These are phyloP conservation scores for Lactifluus subvellereus DNA, from an alignment of 768 basidiomycete genomes.

Conservation along the genomic window DNA sequence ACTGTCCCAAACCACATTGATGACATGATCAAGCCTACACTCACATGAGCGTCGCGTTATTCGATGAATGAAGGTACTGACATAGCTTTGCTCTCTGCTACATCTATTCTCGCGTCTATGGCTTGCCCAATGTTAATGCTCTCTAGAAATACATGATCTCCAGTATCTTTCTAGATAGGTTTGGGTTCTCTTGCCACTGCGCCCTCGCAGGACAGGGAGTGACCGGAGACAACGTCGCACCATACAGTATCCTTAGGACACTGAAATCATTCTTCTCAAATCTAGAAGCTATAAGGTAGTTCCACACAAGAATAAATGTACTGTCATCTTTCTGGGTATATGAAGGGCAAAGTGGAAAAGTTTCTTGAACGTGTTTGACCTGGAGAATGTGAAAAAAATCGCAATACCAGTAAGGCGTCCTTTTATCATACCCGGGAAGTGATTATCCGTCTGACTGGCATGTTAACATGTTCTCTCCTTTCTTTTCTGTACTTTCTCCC, in stretches of 20 bases:
- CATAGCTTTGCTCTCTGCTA: constrained; percentile 66
- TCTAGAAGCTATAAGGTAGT: too few species aligned
- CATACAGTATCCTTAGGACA: too few species aligned
- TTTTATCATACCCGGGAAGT: too few species aligned
- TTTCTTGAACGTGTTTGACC: too few species aligned
- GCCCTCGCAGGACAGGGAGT: constrained; percentile 68
- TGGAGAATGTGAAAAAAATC: too few species aligned
- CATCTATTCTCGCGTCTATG: constrained; percentile 56
- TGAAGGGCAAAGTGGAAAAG: too few species aligned
- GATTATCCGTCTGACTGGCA: too few species aligned
- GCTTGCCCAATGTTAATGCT: constrained; percentile 63
- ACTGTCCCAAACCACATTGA: constrained; percentile 70
- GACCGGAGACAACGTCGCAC: constrained; percentile 46
- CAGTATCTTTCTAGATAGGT: constrained; percentile 50
- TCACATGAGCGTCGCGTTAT: neutral
- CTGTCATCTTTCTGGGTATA: too few species aligned
- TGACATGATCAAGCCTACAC: constrained; percentile 64
- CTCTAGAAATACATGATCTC: constrained; percentile 68
- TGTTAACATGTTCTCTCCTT: constrained; percentile 14
- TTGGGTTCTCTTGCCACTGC: constrained; percentile 78
- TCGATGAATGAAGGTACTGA: constrained; percentile 27
- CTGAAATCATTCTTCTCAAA: too few species aligned
- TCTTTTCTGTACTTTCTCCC: constrained; percentile 12
- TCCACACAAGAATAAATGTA: too few species aligned
- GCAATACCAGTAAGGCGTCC: too few species aligned